Conservation (phyloP, 2,329 filamentous ascomycete species). For the Zymoseptoria tritici region DNA sequence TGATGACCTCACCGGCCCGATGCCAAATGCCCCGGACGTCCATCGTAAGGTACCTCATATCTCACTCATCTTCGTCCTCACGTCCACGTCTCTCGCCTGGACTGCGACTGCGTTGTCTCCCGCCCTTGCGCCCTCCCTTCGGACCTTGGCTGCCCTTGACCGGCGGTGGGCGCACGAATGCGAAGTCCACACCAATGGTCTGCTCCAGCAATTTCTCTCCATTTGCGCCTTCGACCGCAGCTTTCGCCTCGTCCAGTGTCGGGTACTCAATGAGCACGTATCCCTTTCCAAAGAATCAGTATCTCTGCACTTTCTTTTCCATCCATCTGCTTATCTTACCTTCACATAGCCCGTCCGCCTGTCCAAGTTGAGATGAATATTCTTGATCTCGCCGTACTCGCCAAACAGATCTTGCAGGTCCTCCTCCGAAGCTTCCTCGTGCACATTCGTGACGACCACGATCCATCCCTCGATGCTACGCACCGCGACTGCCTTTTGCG, state of each 20-base stretch:
- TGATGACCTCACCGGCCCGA: not conserved
- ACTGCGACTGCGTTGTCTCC: slow-evolving; percentile 37
- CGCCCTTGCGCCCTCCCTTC: slow-evolving; percentile 26
- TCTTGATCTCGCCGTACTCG: slow-evolving; percentile 82
- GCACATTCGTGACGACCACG: slow-evolving; percentile 76
- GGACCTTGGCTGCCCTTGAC: slow-evolving; percentile 39
- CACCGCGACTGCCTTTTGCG: slow-evolving; percentile 67
- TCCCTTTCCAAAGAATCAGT: slow-evolving; percentile 47
- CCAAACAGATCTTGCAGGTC: slow-evolving; percentile 73
- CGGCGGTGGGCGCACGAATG: slow-evolving; percentile 73
- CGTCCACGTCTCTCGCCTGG: slow-evolving; percentile 31
- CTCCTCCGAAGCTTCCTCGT: slow-evolving; percentile 81
- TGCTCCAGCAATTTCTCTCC: slow-evolving; percentile 72
- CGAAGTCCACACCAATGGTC: slow-evolving; percentile 74
- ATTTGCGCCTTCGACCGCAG: slow-evolving; percentile 75
- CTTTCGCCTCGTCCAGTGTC: slow-evolving; percentile 68
- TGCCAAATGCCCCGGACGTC: not conserved
- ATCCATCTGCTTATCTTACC: slow-evolving; percentile 39
- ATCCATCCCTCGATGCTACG: slow-evolving; percentile 89
- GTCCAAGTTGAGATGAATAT: slow-evolving; percentile 75
- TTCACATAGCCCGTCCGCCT: slow-evolving; percentile 79
- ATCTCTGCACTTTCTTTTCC: not conserved
- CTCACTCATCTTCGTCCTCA: slow-evolving; percentile 17
- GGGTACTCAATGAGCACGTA: slow-evolving; percentile 81
- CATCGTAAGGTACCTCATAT: no score